Percentiles rank a stretch among this genome's conserved stretches.
phyloP scores from a whole-genome alignment of 129 eudicot species.

The Pseudognaphalium luteoalbum region DNA sequence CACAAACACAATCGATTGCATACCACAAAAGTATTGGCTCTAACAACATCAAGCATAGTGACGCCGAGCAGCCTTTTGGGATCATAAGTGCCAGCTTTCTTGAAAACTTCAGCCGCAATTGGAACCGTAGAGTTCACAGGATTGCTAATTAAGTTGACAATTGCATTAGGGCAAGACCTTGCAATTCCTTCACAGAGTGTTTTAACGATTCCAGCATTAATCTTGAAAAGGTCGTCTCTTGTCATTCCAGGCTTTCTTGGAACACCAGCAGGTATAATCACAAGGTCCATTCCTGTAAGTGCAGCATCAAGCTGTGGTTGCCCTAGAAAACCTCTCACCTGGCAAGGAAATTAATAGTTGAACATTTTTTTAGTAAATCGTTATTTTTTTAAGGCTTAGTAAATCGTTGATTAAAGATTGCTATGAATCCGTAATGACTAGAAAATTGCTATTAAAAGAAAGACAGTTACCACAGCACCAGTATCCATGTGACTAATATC shows the following conservation, averaged over 20 bases:
- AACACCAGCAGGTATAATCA: conserved; percentile 93
- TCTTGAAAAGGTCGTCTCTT: conserved; percentile 92
- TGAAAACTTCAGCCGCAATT: conserved; percentile 98
- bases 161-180: conserved; percentile 81
- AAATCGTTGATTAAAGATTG: not conserved
- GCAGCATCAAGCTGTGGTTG: conserved; percentile 80
- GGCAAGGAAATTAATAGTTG: conserved; percentile 4
- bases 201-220: conserved; percentile 94
- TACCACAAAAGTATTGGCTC: conserved; percentile 99
- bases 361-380: not conserved
- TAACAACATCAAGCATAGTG: conserved; percentile 96
- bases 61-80: conserved; percentile 87
- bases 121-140: conserved; percentile 98
- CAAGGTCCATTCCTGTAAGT: conserved; percentile 85
- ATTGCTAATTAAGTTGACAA: conserved; percentile 89
- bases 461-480: conserved; percentile 74
- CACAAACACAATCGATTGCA: conserved; percentile 22
- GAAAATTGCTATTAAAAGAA: not conserved
- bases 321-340: conserved; percentile 90
- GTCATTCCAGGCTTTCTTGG: conserved; percentile 99
- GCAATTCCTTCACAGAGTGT: conserved; percentile 85
- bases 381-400: too few species aligned
- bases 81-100: conserved; percentile 92
- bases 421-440: not conserved
- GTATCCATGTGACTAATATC: conserved; percentile 98